These are phyloP conservation scores for Fusarium austroafricanum DNA, from an alignment of 2,329 filamentous ascomycete genomes.

Conservation along the genomic window DNA sequence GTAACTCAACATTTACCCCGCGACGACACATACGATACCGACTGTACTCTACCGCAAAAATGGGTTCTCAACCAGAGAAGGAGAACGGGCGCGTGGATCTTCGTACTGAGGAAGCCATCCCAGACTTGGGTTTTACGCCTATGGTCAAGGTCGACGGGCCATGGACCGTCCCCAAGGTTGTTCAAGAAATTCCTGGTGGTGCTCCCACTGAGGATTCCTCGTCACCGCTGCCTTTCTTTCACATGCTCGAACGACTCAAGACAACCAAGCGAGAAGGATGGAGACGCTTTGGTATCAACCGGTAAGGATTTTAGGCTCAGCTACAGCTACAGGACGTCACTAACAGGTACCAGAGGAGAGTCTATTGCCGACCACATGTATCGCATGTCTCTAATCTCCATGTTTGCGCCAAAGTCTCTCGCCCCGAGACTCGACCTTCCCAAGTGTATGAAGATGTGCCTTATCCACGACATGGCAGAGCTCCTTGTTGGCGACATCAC, in stretches of 20 bases:
- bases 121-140: slow-evolving; percentile 52
- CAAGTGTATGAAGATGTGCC: slow-evolving; percentile 93
- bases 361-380: slow-evolving; percentile 99
- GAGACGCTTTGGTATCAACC: slow-evolving; percentile 83
- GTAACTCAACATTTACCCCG: slow-evolving; percentile 23
- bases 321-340: background rate
- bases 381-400: slow-evolving; percentile 96
- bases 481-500: slow-evolving; percentile 96
- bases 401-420: slow-evolving; percentile 85
- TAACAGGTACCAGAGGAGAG: slow-evolving; percentile 70
- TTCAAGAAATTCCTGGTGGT: slow-evolving; percentile 69
- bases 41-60: slow-evolving; percentile 26
- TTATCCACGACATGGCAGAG: slow-evolving; percentile 98
- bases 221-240: slow-evolving; percentile 92
- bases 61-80: slow-evolving; percentile 48
- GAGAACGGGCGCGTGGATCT: slow-evolving; percentile 38
- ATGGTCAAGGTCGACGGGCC: slow-evolving; percentile 56
- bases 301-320: slow-evolving; percentile 53
- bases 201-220: slow-evolving; percentile 68
- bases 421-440: slow-evolving; percentile 77
- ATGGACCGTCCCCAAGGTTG: slow-evolving; percentile 71
- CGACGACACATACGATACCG: slow-evolving; percentile 12
- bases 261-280: slow-evolving; percentile 97
- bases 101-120: slow-evolving; percentile 15
- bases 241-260: slow-evolving; percentile 93